These are phyloP conservation scores for Quercus phellos DNA, from an alignment of 331 rosid species.

Conservation along the genomic window DNA sequence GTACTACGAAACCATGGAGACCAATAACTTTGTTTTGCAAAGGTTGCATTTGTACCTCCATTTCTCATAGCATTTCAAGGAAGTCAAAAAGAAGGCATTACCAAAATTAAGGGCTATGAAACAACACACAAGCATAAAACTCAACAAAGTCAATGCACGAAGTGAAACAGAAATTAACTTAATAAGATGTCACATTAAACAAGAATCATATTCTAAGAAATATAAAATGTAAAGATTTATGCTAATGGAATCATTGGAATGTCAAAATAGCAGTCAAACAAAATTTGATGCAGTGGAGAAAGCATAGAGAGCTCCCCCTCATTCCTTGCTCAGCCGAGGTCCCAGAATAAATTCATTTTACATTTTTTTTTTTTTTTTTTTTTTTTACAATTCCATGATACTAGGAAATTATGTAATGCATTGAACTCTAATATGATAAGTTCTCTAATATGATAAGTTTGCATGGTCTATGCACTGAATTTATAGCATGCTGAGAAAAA, in stretches of 20 bases:
- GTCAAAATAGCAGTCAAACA: neutral
- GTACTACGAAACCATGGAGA: neutral
- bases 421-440: neutral
- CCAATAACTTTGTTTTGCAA: neutral
- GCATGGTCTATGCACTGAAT: neutral
- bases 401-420: neutral
- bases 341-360: neutral
- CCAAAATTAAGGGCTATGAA: neutral
- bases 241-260: neutral
- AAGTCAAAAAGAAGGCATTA: neutral
- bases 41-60: neutral
- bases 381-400: neutral
- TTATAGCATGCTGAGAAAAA: neutral
- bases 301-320: too few species aligned
- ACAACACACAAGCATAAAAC: neutral
- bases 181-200: neutral
- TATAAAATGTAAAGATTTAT: neutral
- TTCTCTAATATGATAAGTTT: neutral
- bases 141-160: too few species aligned
- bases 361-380: neutral
- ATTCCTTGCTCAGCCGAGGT: too few species aligned
- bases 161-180: too few species aligned
- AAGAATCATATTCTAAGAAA: neutral
- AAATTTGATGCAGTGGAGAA: too few species aligned
- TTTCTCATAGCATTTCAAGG: neutral